Evolutionary conservation across 2,329 filamentous ascomycete species (phyloP), one percentile per base, ranked within the genome.

Genomic region (Ascocoryne sarcoides): DNA sequence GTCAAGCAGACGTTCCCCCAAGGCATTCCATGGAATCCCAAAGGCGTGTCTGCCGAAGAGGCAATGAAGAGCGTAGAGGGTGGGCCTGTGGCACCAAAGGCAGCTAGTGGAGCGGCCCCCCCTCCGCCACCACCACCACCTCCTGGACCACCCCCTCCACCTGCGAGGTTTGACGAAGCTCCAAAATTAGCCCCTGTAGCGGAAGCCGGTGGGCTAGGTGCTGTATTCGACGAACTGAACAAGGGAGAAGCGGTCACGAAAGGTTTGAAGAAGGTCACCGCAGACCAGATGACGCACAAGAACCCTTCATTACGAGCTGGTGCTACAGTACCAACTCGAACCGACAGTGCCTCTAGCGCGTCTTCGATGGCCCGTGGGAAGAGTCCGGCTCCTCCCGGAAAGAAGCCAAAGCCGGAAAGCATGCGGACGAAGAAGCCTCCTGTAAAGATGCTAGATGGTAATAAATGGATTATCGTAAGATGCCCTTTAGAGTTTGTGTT

Each of bases 221-320:
- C 90, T 17, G 88, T 98, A 2, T 98, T 98, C 61, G 82, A 82
- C 30, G 84, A 95, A 51, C 69, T 98, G 39, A 96, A 96, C 65
- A 82, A 83, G 60, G 92, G 92, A 42, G 79, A 85, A 45, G 72
- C 76, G n/a, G 85, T 98, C 44, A 98, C 92, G 3, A 79, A 85
- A 50, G 81, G 84, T 21, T 72, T 98, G 26, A 83, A 84, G 51
- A 98, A 95, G 69, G 92, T 98, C 36, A 90, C 95, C 66, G 83
- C 82, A 59, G 92, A 84, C 39, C 74, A 96, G 63, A 95, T 95
- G 90, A 98, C 92, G 45, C 92, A 98, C 67, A 96, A 96, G 70
- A 98, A 98, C 65, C 92, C 92, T 10, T 77, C 80, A 8, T 70
- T 98, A 43, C 81, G 92, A 47, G 75, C 84, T 17, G 70, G 70